phyloP scores from a whole-genome alignment of 2,329 filamentous ascomycete species.

The Cucurbitaria berberidis region DNA sequence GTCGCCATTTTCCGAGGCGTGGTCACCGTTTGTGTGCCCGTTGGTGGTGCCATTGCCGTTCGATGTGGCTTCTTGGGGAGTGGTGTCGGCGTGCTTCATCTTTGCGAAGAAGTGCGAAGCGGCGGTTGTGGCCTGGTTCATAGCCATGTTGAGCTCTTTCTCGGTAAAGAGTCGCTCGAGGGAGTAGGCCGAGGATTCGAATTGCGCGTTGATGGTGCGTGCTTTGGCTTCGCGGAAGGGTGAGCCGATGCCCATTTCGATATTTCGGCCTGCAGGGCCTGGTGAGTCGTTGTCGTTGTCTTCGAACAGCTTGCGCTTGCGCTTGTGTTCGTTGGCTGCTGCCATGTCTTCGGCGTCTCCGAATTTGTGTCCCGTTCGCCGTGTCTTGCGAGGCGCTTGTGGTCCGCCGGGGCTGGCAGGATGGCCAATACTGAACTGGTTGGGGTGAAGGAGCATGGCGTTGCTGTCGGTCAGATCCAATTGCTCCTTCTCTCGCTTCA shows the following conservation, averaged over 20 bases:
- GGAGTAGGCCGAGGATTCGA: slow-evolving; percentile 64
- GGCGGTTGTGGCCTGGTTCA: slow-evolving; percentile 66
- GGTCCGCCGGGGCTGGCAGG: slow-evolving; percentile 67
- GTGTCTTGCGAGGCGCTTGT: slow-evolving; percentile 67
- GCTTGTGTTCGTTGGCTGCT: slow-evolving; percentile 57
- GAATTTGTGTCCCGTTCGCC: slow-evolving; percentile 64
- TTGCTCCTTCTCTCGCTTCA: slow-evolving; percentile 70
- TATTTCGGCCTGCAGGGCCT: slow-evolving; percentile 55
- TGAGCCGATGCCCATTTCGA: slow-evolving; percentile 56
- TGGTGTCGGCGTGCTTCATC: slow-evolving; percentile 49
- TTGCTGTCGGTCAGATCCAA: slow-evolving; percentile 71
- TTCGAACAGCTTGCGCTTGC: slow-evolving; percentile 64
- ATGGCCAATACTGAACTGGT: slow-evolving; percentile 69
- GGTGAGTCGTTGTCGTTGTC: slow-evolving; percentile 67
- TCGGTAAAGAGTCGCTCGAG: slow-evolving; percentile 71
- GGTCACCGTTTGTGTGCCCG: slow-evolving; percentile 44
- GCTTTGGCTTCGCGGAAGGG: slow-evolving; percentile 61
- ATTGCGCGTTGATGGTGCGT: slow-evolving; percentile 60
- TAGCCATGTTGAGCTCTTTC: slow-evolving; percentile 68
- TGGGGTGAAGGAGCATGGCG: slow-evolving; percentile 68
- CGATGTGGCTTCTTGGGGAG: slow-evolving; percentile 33
- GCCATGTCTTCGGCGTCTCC: slow-evolving; percentile 56
- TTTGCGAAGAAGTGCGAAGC: slow-evolving; percentile 65
- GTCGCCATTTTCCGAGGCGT: slow-evolving; percentile 43
- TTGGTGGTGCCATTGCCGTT: slow-evolving; percentile 36